Conservation (phyloP, 768 basidiomycete genomes). For the Lepiota venenata region DNA sequence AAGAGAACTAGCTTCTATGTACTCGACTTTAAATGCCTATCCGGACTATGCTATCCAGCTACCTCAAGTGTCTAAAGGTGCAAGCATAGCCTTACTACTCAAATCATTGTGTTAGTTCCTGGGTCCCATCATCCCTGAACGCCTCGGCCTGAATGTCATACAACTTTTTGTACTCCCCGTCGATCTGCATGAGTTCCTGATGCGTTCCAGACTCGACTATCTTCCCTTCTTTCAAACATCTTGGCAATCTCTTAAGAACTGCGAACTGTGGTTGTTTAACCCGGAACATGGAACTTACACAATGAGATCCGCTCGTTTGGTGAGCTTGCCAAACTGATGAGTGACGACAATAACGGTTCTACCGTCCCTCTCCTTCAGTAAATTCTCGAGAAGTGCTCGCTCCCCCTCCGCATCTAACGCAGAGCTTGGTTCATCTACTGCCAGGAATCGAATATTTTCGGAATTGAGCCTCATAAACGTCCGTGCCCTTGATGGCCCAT, state of each 20-base stretch:
- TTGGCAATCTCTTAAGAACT: constrained; percentile 14
- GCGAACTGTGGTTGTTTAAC: neutral
- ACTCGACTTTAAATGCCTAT: too few species aligned
- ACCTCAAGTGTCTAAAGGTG: too few species aligned
- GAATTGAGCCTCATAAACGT: constrained; percentile 41
- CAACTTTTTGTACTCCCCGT: too few species aligned
- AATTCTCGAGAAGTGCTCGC: too few species aligned
- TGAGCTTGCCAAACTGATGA: constrained; percentile 49
- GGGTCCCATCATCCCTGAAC: too few species aligned
- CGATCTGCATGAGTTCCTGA: constrained; percentile 28
- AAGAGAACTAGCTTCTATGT: too few species aligned
- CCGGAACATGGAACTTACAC: constrained; percentile 34
- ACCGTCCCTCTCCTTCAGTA: constrained; percentile 35
- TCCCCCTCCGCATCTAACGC: too few species aligned
- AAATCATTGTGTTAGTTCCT: too few species aligned
- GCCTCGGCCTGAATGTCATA: too few species aligned
- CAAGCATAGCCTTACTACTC: too few species aligned
- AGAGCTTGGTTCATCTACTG: too few species aligned
- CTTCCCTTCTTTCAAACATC: constrained; percentile 42
- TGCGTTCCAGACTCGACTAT: constrained; percentile 41
- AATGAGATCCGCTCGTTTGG: constrained; percentile 46
- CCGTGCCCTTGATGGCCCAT: constrained; percentile 31
- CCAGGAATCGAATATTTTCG: constrained; percentile 41
- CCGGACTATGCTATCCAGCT: too few species aligned
- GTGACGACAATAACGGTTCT: constrained; percentile 58